A percentile compares a stretch with the other conserved stretches of the same genome.
Evolutionary conservation across 2,329 filamentous ascomycete species (phyloP).

Genomic region (Colletotrichum cordylinicola): DNA sequence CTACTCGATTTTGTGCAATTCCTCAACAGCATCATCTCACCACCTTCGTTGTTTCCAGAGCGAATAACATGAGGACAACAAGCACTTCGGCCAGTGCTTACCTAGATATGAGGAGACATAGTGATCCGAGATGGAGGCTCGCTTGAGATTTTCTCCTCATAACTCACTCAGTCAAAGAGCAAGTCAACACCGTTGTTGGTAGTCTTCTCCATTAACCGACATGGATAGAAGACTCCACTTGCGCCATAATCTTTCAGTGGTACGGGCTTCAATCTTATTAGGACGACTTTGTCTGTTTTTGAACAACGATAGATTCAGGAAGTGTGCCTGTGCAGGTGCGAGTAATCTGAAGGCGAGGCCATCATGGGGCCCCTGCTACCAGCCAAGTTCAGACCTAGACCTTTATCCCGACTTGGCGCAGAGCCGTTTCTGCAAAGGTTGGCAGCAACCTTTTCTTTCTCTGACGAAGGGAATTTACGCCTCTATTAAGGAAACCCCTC

Average conservation of each 20-base stretch:
- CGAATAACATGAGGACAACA: not conserved
- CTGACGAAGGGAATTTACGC: not conserved
- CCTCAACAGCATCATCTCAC: not conserved
- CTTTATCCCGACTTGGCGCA: not conserved
- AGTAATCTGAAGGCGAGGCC: not conserved
- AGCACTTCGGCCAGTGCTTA: not conserved
- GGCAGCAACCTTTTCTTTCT: not conserved
- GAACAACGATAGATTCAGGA: too few species aligned
- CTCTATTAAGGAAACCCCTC: not conserved
- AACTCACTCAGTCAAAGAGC: not conserved
- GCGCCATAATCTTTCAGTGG: not conserved
- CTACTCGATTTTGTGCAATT: not conserved
- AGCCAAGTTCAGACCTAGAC: not conserved
- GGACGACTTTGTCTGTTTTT: not conserved
- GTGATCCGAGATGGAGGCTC: not conserved
- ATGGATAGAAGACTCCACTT: not conserved
- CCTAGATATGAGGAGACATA: not conserved
- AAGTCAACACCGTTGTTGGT: accelerated
- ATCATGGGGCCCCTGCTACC: not conserved
- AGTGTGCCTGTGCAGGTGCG: too few species aligned
- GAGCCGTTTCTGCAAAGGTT: not conserved
- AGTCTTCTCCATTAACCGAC: not conserved
- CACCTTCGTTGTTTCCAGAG: not conserved
- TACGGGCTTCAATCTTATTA: not conserved
- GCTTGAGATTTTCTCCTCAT: not conserved